A percentile compares a stretch with the other conserved stretches of the same genome.
Evolutionary conservation across 1,139 yeast genomes (phyloP).

Genomic region (Yamadazyma triangularis): DNA sequence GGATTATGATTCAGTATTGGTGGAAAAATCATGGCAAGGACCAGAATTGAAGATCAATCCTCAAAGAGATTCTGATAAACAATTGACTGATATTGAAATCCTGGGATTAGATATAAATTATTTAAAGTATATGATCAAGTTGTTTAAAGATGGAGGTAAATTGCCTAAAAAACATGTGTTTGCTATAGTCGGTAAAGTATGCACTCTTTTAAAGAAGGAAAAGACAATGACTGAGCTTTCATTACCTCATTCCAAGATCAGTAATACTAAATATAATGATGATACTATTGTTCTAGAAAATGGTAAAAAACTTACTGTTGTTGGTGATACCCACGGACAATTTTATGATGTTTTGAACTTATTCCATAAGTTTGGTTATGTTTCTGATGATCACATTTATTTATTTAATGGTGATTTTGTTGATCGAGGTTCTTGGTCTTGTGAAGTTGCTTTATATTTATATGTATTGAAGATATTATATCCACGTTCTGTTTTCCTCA

Average conservation of each 20-base stretch:
- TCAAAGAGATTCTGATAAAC: slow-evolving; percentile 10
- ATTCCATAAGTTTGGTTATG: slow-evolving; percentile 67
- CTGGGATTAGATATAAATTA: slow-evolving; percentile 44
- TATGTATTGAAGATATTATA: slow-evolving; percentile 74
- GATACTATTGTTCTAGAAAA: slow-evolving; percentile 19
- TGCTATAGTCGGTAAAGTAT: slow-evolving; percentile 74
- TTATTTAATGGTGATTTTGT: slow-evolving; percentile 96
- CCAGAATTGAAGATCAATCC: slow-evolving; percentile 47
- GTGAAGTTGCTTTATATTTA: slow-evolving; percentile 85
- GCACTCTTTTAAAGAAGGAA: slow-evolving; percentile 60
- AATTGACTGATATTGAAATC: slow-evolving; percentile 19
- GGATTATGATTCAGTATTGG: slow-evolving; percentile 47
- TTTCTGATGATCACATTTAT: slow-evolving; percentile 66
- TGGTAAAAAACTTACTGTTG: slow-evolving; percentile 62
- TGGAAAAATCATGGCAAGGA: slow-evolving; percentile 65
- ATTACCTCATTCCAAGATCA: slow-evolving; percentile 30
- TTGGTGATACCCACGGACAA: slow-evolving; percentile 99
- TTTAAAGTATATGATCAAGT: slow-evolving; percentile 58
- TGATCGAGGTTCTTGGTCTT: slow-evolving; percentile 97
- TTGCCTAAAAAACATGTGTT: slow-evolving; percentile 80
- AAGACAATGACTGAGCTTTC: slow-evolving; percentile 72
- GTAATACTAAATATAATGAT: slow-evolving; percentile 4
- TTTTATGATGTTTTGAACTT: slow-evolving; percentile 83
- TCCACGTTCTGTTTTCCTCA: slow-evolving; percentile 71
- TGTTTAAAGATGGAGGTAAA: slow-evolving; percentile 68